phyloP scores from a whole-genome alignment of 2,329 filamentous ascomycete genomes.

The Magnaporthiopsis poae region DNA sequence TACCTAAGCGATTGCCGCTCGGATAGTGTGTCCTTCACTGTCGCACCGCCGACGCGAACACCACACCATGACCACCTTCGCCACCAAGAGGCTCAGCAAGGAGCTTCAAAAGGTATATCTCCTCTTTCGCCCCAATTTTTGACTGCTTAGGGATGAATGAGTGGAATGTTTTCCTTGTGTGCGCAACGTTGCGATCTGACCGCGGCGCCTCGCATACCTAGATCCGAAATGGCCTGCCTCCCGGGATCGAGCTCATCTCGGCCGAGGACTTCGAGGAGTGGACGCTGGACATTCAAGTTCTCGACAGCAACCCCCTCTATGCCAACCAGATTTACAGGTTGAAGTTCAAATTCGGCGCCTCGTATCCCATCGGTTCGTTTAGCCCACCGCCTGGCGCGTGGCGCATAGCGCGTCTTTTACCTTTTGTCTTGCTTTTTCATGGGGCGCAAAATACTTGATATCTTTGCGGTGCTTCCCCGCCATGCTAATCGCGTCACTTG shows the following conservation, averaged over 20 bases:
- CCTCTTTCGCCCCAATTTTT: background rate
- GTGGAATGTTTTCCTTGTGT: background rate
- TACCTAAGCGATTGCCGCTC: background rate
- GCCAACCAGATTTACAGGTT: slow-evolving; percentile 68
- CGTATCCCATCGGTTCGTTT: slow-evolving; percentile 76
- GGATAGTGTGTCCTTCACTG: background rate
- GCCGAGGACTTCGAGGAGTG: slow-evolving; percentile 81
- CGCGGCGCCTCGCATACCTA: slow-evolving; percentile 18
- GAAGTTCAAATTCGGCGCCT: slow-evolving; percentile 72
- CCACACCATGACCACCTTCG: slow-evolving; percentile 26
- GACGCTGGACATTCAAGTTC: slow-evolving; percentile 82
- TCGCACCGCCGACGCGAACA: background rate
- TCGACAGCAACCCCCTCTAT: slow-evolving; percentile 87
- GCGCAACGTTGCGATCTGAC: slow-evolving; percentile 1
- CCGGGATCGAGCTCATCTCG: slow-evolving; percentile 67
- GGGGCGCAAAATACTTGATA: background rate
- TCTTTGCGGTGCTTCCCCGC: background rate
- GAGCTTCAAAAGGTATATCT: slow-evolving; percentile 45
- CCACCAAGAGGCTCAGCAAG: slow-evolving; percentile 48
- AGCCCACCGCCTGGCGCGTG: background rate
- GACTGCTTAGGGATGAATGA: background rate
- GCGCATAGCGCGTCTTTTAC: background rate
- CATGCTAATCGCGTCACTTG: background rate
- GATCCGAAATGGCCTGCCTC: slow-evolving; percentile 49
- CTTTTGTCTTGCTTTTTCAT: too few species aligned